phyloP scores from a whole-genome alignment of 106 monocot species.

The Dendrobium huoshanense region DNA sequence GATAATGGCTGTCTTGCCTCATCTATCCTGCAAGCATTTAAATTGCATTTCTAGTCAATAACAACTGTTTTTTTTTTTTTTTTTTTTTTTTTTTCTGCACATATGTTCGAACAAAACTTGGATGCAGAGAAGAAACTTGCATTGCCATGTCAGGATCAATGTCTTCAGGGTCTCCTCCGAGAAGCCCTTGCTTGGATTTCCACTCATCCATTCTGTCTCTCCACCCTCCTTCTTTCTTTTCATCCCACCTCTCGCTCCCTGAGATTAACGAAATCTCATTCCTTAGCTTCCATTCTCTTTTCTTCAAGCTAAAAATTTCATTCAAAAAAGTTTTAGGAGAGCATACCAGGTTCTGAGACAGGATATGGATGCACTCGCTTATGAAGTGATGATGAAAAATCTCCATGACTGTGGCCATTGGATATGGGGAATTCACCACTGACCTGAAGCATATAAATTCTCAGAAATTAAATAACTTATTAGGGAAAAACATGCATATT shows the following conservation, averaged over 20 bases:
- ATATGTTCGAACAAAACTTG: background rate
- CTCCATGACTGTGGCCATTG: conserved; percentile 42
- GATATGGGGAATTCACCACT: conserved; percentile 75
- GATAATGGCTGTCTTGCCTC: conserved; percentile 90
- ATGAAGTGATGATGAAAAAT: conserved; percentile 57
- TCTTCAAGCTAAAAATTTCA: background rate
- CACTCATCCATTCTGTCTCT: conserved; percentile 86
- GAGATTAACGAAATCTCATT: background rate
- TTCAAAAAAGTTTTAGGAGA: background rate
- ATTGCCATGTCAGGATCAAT: conserved; percentile 72
- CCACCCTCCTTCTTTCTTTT: conserved; percentile 60
- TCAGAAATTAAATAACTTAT: background rate
- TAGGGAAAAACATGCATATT: background rate
- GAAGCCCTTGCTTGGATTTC: conserved; percentile 66
- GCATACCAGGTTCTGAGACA: conserved; percentile 60
- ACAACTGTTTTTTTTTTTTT: background rate
- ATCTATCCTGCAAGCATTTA: conserved; percentile 43
- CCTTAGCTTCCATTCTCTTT: background rate
- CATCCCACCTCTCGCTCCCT: conserved; percentile 74
- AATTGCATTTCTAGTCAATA: background rate
- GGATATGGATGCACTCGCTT: conserved; percentile 90
- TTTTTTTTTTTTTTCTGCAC: background rate
- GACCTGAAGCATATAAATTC: conserved; percentile 37
- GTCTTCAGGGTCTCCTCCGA: conserved; percentile 51
- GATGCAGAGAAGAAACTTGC: conserved; percentile 22